phyloP scores from a whole-genome alignment of 345 rosid species.

The Bruguiera gymnorhiza region DNA sequence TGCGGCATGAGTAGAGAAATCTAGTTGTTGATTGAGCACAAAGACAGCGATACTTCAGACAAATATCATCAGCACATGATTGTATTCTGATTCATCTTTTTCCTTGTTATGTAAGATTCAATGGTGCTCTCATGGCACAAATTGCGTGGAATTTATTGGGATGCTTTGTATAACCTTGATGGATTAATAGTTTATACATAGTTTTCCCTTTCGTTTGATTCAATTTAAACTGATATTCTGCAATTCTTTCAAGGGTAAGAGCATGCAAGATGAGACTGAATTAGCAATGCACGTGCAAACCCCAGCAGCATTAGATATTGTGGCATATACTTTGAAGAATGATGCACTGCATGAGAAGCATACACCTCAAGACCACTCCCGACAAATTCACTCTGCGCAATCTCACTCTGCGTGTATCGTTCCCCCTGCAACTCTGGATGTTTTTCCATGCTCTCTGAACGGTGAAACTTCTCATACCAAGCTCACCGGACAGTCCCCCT shows the following conservation, averaged over 20 bases:
- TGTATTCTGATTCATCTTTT: not conserved
- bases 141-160: too few relatives aligned
- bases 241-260: conserved; percentile 8
- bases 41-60: too few relatives aligned
- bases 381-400: not conserved
- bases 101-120: too few relatives aligned
- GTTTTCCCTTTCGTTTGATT: not conserved
- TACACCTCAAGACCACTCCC: not conserved
- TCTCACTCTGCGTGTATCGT: not conserved
- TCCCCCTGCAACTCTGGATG: not conserved
- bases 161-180: too few relatives aligned
- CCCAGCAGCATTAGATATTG: not conserved
- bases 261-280: not conserved
- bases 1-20: too few relatives aligned
- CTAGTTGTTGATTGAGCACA: too few relatives aligned
- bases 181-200: not conserved
- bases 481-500: not conserved
- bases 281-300: not conserved
- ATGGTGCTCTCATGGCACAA: not conserved
- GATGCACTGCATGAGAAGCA: not conserved
- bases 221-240: not conserved
- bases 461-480: conserved; percentile 1
- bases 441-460: not conserved
- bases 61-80: not conserved
- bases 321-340: not conserved